These are phyloP conservation scores for Calonectria honghensis DNA, from an alignment of 2,329 filamentous ascomycete species.

Conservation along the genomic window DNA sequence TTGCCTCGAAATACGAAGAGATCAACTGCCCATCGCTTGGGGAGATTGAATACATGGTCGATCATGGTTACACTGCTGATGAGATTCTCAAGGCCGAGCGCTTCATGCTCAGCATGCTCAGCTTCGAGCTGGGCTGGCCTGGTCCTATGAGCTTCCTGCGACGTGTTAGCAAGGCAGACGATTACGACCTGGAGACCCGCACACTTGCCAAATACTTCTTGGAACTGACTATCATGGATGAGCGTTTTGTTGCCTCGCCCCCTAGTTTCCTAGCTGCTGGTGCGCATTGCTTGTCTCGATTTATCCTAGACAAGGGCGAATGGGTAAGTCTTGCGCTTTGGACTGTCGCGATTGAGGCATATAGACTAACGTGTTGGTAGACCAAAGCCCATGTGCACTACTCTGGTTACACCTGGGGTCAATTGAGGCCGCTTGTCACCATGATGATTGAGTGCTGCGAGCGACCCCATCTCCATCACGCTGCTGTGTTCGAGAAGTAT, in stretches of 20 bases:
- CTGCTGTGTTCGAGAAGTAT: slow-evolving; percentile 94
- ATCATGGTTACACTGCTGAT: slow-evolving; percentile 89
- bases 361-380: slow-evolving; percentile 69
- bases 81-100: slow-evolving; percentile 98
- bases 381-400: slow-evolving; percentile 90
- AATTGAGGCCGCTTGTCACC: slow-evolving; percentile 85
- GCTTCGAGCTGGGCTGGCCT: slow-evolving; percentile 98
- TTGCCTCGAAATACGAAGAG: slow-evolving; percentile 98
- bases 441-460: slow-evolving; percentile 93
- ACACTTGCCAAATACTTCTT: slow-evolving; percentile 98
- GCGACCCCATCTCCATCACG: slow-evolving; percentile 86
- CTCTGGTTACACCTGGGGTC: slow-evolving; percentile 92
- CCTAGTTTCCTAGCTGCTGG: slow-evolving; percentile 94
- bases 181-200: slow-evolving; percentile 96
- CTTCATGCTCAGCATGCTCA: slow-evolving; percentile 97
- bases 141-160: slow-evolving; percentile 99
- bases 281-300: slow-evolving; percentile 91
- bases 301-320: slow-evolving; percentile 92
- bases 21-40: slow-evolving; percentile 97
- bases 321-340: slow-evolving; percentile 81
- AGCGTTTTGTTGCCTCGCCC: slow-evolving; percentile 93
- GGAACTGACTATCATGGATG: slow-evolving; percentile 97
- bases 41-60: slow-evolving; percentile 99
- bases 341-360: not conserved
- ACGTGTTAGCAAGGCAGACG: slow-evolving; percentile 97